Evolutionary conservation across 768 basidiomycete species (phyloP).

Genomic region (Russula lepida): DNA sequence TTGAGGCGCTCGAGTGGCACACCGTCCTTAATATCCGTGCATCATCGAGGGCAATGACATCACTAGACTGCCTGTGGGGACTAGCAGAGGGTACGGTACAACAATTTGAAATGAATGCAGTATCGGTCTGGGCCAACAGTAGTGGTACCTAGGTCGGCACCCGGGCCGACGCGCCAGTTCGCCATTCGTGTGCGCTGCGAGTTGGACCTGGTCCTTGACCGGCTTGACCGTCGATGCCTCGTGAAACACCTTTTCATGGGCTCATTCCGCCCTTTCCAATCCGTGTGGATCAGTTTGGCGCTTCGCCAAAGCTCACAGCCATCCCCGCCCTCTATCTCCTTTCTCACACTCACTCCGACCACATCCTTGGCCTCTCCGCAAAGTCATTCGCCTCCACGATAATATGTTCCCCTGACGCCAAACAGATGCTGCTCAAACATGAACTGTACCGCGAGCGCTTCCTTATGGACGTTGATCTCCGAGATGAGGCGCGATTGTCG

Average conservation of each 20-base stretch:
- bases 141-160: too few relatives aligned
- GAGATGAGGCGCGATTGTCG: conserved; percentile 35
- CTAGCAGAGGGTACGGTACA: neutral
- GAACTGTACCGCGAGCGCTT: conserved; percentile 63
- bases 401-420: conserved; percentile 75
- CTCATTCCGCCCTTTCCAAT: conserved; percentile 73
- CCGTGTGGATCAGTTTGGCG: conserved; percentile 77
- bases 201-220: too few relatives aligned
- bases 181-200: too few relatives aligned
- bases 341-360: conserved; percentile 86
- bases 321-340: conserved; percentile 59
- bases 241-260: conserved; percentile 68
- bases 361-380: conserved; percentile 67
- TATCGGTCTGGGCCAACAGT: too few relatives aligned
- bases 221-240: conserved; percentile 45
- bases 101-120: neutral
- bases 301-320: conserved; percentile 29
- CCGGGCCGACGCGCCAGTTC: too few relatives aligned
- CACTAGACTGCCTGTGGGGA: neutral
- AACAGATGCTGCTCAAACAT: conserved; percentile 74
- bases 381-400: conserved; percentile 66
- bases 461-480: conserved; percentile 42
- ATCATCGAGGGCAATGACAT: neutral
- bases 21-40: neutral
- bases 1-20: neutral